Evolutionary conservation across 495 filamentous ascomycete species (phyloP).

Genomic region (Tuber magnatum): DNA sequence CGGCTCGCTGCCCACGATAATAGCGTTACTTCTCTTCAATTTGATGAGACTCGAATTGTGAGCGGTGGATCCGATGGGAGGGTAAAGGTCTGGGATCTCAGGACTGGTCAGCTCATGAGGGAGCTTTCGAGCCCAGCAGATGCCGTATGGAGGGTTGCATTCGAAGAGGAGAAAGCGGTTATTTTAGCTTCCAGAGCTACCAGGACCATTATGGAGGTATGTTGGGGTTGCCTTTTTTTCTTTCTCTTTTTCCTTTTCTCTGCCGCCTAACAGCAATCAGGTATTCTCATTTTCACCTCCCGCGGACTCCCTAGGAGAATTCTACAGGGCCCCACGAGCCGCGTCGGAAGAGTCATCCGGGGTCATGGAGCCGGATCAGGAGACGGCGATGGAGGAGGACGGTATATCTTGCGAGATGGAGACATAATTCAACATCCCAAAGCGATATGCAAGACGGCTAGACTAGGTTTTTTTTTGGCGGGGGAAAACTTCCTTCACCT

Average conservation of each 20-base stretch:
- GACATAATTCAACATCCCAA: conserved; percentile 22
- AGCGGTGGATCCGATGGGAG: conserved; percentile 91
- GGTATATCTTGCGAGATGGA: conserved; percentile 33
- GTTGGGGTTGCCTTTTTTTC: conserved; percentile 28
- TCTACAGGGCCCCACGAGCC: conserved; percentile 31
- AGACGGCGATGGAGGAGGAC: conserved; percentile 38
- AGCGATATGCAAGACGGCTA: conserved; percentile 17
- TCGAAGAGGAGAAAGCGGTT: conserved; percentile 96
- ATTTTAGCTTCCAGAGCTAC: conserved; percentile 79
- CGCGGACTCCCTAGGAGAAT: conserved; percentile 55
- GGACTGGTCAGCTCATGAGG: conserved; percentile 79
- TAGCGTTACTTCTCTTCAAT: conserved; percentile 92
- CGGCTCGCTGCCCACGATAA: conserved; percentile 96
- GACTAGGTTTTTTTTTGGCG: conserved; percentile 15
- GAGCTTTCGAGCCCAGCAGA: conserved; percentile 86
- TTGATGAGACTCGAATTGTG: conserved; percentile 88
- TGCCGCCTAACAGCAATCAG: conserved; percentile 45
- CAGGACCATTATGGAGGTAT: conserved; percentile 94
- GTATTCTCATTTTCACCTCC: conserved; percentile 89
- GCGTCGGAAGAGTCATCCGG: conserved; percentile 33
- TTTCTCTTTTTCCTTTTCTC: conserved; percentile 15
- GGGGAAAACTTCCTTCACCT: conserved; percentile 23
- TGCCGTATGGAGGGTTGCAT: conserved; percentile 94
- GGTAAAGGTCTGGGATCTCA: conserved; percentile 95
- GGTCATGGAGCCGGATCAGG: conserved; percentile 35